Percentiles rank a stretch among this genome's conserved stretches.
phyloP scores from a whole-genome alignment of 352 stramenopile species.

The Aphanomyces cochlioides region DNA sequence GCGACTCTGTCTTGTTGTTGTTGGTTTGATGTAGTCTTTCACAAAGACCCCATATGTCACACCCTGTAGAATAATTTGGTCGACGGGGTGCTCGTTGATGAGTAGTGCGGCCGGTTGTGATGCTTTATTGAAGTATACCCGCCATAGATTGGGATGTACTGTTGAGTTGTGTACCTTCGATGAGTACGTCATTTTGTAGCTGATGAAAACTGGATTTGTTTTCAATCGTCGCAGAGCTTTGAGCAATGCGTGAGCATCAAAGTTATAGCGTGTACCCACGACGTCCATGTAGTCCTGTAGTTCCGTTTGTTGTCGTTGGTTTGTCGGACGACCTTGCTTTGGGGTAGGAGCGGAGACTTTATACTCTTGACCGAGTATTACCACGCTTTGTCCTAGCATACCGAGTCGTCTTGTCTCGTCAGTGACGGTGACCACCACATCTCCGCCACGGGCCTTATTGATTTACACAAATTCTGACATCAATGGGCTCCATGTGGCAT shows the following conservation, averaged over 20 bases:
- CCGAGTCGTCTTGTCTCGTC: background rate
- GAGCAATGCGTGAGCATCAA: background rate
- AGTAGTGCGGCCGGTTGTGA: background rate
- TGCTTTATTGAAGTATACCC: background rate
- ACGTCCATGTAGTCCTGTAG: conserved; percentile 16
- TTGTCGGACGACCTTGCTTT: background rate
- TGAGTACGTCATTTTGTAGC: background rate
- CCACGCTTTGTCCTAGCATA: background rate
- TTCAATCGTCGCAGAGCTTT: conserved; percentile 7
- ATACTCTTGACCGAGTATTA: background rate
- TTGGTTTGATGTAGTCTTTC: background rate
- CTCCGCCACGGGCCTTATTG: background rate
- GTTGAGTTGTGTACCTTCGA: background rate
- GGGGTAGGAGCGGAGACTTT: background rate
- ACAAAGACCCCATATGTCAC: conserved; percentile 2
- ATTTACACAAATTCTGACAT: background rate
- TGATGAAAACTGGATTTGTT: background rate
- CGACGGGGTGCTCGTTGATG: background rate
- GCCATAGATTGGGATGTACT: background rate
- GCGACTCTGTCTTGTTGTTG: background rate
- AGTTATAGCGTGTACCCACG: conserved; percentile 1
- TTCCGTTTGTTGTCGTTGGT: background rate
- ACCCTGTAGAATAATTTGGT: conserved; percentile 1
- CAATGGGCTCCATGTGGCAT: background rate
- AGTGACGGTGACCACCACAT: background rate